phyloP scores from a whole-genome alignment of 2,329 filamentous ascomycete species.

The Scedosporium dehoogii region DNA sequence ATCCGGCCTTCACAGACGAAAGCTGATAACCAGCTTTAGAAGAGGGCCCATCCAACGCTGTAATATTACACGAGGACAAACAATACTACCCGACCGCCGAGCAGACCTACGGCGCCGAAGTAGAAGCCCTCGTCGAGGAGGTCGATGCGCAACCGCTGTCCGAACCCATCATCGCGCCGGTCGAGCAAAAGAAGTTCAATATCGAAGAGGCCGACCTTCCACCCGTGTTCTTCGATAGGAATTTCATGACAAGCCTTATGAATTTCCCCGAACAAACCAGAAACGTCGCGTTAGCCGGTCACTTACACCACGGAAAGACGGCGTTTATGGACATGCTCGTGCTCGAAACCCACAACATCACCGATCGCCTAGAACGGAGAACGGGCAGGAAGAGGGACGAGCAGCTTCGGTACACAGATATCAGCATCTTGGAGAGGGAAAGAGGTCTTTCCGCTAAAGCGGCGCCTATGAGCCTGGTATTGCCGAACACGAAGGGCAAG shows the following conservation, averaged over 20 bases:
- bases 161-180: slow-evolving; percentile 85
- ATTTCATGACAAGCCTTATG: slow-evolving; percentile 93
- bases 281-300: slow-evolving; percentile 84
- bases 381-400: slow-evolving; percentile 76
- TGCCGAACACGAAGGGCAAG: slow-evolving; percentile 83
- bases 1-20: not conserved
- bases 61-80: slow-evolving; percentile 98
- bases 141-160: slow-evolving; percentile 91
- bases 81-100: slow-evolving; percentile 98
- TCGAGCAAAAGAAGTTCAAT: slow-evolving; percentile 92
- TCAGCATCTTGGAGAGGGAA: slow-evolving; percentile 80
- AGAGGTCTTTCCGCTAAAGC: slow-evolving; percentile 86
- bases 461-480: slow-evolving; percentile 85
- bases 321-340: slow-evolving; percentile 98
- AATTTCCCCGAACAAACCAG: slow-evolving; percentile 91
- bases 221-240: slow-evolving; percentile 74
- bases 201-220: slow-evolving; percentile 88
- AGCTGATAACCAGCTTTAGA: slow-evolving; percentile 6
- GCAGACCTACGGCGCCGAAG: slow-evolving; percentile 87
- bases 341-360: slow-evolving; percentile 84
- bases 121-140: slow-evolving; percentile 92
- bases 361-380: slow-evolving; percentile 67
- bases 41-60: slow-evolving; percentile 86
- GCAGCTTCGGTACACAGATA: slow-evolving; percentile 89
- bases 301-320: slow-evolving; percentile 96